Percentiles rank a stretch among this genome's conserved stretches.
phyloP scores from a whole-genome alignment of 352 stramenopile species.

The Pythium brassicae region DNA sequence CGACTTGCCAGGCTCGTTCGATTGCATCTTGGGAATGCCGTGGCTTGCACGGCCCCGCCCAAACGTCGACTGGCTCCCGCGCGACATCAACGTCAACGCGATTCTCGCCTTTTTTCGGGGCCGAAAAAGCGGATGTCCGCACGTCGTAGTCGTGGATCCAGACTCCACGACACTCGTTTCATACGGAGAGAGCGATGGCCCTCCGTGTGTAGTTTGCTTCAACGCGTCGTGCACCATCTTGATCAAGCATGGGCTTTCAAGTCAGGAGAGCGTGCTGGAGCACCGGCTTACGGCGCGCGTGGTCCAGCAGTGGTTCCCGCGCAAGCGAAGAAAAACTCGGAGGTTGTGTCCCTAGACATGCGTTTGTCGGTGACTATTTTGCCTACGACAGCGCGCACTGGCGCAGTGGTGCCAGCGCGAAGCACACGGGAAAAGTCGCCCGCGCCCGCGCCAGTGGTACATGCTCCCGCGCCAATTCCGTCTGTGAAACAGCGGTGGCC shows the following conservation, averaged over 20 bases:
- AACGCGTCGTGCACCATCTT: too few species aligned
- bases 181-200: too few species aligned
- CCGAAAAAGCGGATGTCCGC: neutral
- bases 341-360: too few species aligned
- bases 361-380: too few species aligned
- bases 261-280: neutral
- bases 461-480: too few species aligned
- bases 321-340: neutral
- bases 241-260: too few species aligned
- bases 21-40: constrained; percentile 22
- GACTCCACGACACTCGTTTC: constrained; percentile 3
- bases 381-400: too few species aligned
- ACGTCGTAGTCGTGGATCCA: constrained; percentile 13
- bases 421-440: too few species aligned
- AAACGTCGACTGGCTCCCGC: constrained; percentile 16
- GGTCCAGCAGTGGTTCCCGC: constrained; percentile 12
- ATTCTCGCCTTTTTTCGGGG: constrained; percentile 1
- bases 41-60: constrained; percentile 22
- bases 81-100: constrained; percentile 16
- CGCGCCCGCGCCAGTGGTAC: too few species aligned
- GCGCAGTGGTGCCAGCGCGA: too few species aligned
- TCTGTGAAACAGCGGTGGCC: too few species aligned
- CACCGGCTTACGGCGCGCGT: neutral
- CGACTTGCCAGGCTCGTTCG: constrained; percentile 17
- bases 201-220: too few species aligned